Evolutionary conservation across 1,284 basidiomycete species (phyloP).

Genomic region (Puccinia triticina): DNA sequence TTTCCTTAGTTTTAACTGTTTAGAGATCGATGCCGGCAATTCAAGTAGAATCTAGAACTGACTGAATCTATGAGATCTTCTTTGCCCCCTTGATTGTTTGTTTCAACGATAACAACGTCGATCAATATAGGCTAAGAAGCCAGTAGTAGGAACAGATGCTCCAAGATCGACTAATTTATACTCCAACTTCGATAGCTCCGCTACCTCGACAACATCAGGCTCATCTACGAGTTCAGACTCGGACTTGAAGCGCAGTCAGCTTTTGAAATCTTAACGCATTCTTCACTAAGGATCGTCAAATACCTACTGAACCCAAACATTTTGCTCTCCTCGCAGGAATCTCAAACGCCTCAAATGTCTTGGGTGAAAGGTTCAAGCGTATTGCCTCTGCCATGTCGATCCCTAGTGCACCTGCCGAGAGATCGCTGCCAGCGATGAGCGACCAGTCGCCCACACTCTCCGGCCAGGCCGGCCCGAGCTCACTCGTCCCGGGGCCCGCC

Average conservation of each 20-base stretch:
- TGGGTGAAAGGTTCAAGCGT: conserved; percentile 41
- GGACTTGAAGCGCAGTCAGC: conserved; percentile 55
- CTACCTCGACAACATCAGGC: conserved; percentile 46
- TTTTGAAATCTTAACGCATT: neutral
- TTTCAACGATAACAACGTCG: neutral
- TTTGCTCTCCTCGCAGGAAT: conserved; percentile 19
- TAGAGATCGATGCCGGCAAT: neutral
- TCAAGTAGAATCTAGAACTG: neutral
- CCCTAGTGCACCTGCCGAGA: neutral
- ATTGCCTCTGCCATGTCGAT: conserved; percentile 33
- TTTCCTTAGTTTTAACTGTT: neutral
- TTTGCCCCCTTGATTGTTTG: neutral
- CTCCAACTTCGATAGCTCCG: conserved; percentile 1
- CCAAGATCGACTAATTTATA: conserved; percentile 13
- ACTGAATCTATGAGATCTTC: neutral
- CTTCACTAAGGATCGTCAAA: neutral
- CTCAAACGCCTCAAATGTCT: conserved; percentile 33
- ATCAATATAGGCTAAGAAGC: conserved; percentile 28
- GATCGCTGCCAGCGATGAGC: neutral
- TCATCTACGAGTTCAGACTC: conserved; percentile 56
- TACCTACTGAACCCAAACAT: neutral
- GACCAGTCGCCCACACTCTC: conserved; percentile 2
- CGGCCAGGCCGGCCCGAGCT: neutral
- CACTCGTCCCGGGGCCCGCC: conserved; percentile 1
- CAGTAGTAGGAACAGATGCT: neutral